These are phyloP conservation scores for Ogataea corticis DNA, from an alignment of 805 yeast species.

Conservation along the genomic window DNA sequence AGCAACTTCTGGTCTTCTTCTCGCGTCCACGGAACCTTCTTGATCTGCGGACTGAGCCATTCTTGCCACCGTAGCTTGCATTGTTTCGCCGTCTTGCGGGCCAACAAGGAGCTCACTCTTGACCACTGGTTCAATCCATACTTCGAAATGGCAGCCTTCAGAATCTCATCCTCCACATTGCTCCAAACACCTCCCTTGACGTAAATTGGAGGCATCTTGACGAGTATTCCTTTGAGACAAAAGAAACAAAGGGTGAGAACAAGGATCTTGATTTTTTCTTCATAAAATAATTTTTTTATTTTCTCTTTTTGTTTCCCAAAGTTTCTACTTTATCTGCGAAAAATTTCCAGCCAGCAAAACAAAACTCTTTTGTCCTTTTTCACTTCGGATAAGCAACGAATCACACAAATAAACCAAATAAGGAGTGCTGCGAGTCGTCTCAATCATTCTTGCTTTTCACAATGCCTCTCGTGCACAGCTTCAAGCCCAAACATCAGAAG, in stretches of 20 bases:
- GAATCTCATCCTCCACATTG: conserved; percentile 77
- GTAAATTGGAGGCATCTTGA: conserved; percentile 57
- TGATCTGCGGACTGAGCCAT: conserved; percentile 74
- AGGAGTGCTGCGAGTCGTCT: too few species aligned
- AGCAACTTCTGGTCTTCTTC: conserved; percentile 77
- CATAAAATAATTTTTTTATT: not conserved
- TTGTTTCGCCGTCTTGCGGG: conserved; percentile 86
- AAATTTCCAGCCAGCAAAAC: conserved; percentile 10
- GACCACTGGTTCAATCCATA: conserved; percentile 96
- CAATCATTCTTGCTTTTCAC: not conserved
- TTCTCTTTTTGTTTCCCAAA: not conserved
- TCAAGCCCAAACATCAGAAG: conserved; percentile 80
- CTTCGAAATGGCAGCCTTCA: conserved; percentile 88
- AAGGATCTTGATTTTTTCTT: not conserved
- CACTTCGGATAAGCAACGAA: not conserved
- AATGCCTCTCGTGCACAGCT: conserved; percentile 23
- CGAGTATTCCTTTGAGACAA: too few species aligned
- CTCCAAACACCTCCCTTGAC: conserved; percentile 93
- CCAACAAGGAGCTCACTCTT: conserved; percentile 81
- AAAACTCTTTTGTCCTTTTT: not conserved
- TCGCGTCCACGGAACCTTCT: conserved; percentile 64
- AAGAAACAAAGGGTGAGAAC: not conserved
- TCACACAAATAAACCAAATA: too few species aligned
- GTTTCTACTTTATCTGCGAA: conserved; percentile 7
- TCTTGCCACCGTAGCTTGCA: conserved; percentile 93